Percentiles rank a stretch among this genome's conserved stretches.
Conservation (phyloP, 2,329 filamentous ascomycete genomes). For the Alternaria sp. region DNA sequence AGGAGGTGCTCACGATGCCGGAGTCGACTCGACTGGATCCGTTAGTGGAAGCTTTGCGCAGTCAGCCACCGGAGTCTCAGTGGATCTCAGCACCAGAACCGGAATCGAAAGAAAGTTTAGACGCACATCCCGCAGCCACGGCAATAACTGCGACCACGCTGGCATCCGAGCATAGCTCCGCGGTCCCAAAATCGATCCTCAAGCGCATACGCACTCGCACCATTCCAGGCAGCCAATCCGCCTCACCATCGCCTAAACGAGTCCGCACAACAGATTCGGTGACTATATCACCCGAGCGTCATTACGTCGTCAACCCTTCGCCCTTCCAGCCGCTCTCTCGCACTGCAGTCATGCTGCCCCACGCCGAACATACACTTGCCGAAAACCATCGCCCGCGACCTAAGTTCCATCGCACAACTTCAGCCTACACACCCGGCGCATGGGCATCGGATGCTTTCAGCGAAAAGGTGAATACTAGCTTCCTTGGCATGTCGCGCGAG, state of each 20-base stretch:
- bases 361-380: slow-evolving; percentile 5
- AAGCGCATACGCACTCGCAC: slow-evolving; percentile 7
- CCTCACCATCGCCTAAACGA: slow-evolving; percentile 8
- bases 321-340: slow-evolving; percentile 5
- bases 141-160: neutral
- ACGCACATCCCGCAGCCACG: neutral
- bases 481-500: neutral
- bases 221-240: neutral
- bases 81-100: neutral
- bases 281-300: slow-evolving; percentile 13
- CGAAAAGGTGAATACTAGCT: slow-evolving; percentile 18
- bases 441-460: slow-evolving; percentile 13
- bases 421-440: slow-evolving; percentile 7
- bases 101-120: neutral
- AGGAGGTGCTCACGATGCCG: neutral
- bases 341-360: neutral
- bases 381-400: slow-evolving; percentile 2
- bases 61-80: neutral
- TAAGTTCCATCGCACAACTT: neutral
- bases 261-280: slow-evolving; percentile 10
- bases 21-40: neutral
- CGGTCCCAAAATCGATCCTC: slow-evolving; percentile 7
- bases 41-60: neutral
- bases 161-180: neutral
- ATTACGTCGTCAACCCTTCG: slow-evolving; percentile 8